phyloP scores from a whole-genome alignment of 2,329 filamentous ascomycete species.

The Fusarium anguioides region DNA sequence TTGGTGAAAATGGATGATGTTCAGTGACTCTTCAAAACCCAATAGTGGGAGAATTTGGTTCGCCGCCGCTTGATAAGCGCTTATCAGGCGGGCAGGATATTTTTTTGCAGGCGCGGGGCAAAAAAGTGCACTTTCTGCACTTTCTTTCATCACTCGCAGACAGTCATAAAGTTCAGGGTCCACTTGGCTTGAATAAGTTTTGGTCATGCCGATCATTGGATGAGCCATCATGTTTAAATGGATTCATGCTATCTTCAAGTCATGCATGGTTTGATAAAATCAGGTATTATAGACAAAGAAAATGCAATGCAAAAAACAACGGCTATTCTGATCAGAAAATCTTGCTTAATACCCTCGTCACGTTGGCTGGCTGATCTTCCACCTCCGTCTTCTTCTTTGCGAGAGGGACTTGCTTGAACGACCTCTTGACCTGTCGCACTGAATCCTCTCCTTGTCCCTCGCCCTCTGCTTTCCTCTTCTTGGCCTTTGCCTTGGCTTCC shows the following conservation, averaged over 20 bases:
- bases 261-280: constrained; percentile 13
- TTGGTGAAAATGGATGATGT: constrained; percentile 29
- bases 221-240: constrained; percentile 14
- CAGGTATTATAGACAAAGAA: constrained; percentile 21
- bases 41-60: constrained; percentile 50
- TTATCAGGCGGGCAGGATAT: constrained; percentile 45
- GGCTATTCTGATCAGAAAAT: constrained; percentile 62
- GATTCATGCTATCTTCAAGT: constrained; percentile 1
- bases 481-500: constrained; percentile 64
- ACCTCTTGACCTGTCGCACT: constrained; percentile 48
- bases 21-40: constrained; percentile 39
- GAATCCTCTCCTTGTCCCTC: constrained; percentile 39
- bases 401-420: constrained; percentile 75
- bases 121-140: constrained; percentile 22
- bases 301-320: constrained; percentile 6
- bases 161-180: constrained; percentile 34
- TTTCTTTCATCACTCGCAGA: not conserved
- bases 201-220: constrained; percentile 28
- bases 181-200: constrained; percentile 24
- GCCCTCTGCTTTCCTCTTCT: constrained; percentile 52
- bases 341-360: constrained; percentile 71
- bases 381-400: constrained; percentile 60
- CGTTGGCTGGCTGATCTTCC: constrained; percentile 64
- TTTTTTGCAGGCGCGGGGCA: constrained; percentile 43
- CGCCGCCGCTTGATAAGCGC: constrained; percentile 55